These are phyloP conservation scores for Chaetomium olivaceum DNA, from an alignment of 2,329 filamentous ascomycete species.

Conservation along the genomic window DNA sequence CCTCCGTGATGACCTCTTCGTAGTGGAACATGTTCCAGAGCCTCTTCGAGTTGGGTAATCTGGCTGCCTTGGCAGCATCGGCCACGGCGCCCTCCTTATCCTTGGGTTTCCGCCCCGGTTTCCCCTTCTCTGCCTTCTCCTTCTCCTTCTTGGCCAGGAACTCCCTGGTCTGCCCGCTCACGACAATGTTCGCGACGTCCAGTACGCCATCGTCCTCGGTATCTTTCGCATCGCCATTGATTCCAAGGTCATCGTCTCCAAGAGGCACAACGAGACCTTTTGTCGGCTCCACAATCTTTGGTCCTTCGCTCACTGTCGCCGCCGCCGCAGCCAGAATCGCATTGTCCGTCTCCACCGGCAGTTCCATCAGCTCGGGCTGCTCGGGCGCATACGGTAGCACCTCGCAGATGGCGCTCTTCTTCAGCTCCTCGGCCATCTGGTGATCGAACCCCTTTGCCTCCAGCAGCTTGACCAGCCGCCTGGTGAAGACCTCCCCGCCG, in stretches of 20 bases:
- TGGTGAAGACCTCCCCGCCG: slow-evolving; percentile 86
- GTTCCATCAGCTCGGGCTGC: slow-evolving; percentile 49
- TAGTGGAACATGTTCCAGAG: slow-evolving; percentile 71
- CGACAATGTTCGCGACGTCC: slow-evolving; percentile 82
- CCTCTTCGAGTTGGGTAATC: slow-evolving; percentile 72
- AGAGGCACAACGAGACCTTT: slow-evolving; percentile 23
- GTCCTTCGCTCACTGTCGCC: slow-evolving; percentile 37
- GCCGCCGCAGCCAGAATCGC: slow-evolving; percentile 21
- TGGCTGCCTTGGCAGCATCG: slow-evolving; percentile 55
- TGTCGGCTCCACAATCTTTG: slow-evolving; percentile 38
- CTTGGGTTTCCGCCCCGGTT: slow-evolving; percentile 61
- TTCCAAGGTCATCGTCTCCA: slow-evolving; percentile 37
- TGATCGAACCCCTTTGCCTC: slow-evolving; percentile 56
- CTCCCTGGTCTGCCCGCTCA: slow-evolving; percentile 77
- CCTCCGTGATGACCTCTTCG: slow-evolving; percentile 65
- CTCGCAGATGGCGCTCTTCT: slow-evolving; percentile 66
- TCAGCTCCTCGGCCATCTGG: slow-evolving; percentile 71
- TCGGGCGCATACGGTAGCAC: slow-evolving; percentile 59
- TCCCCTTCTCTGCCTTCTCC: slow-evolving; percentile 68
- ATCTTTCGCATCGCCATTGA: slow-evolving; percentile 45
- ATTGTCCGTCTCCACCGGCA: slow-evolving; percentile 45
- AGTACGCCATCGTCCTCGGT: slow-evolving; percentile 69
- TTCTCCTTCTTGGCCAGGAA: slow-evolving; percentile 82
- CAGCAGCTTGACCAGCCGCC: slow-evolving; percentile 68
- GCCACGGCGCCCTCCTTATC: slow-evolving; percentile 56